Evolutionary conservation across 305 asterid species (phyloP).

Genomic region (Galium porrigens): DNA sequence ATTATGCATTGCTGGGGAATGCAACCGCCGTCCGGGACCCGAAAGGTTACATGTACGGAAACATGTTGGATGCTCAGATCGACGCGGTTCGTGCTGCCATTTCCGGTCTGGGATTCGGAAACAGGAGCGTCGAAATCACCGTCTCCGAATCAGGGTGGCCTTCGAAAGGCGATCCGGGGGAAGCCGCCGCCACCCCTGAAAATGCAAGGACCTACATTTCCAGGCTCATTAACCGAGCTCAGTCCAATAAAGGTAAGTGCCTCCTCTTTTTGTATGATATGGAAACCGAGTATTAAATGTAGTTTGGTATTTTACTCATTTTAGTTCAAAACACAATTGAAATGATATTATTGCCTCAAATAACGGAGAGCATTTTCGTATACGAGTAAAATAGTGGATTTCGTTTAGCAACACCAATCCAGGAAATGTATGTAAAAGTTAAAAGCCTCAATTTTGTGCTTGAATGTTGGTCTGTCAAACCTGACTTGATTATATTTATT

Average conservation of each 20-base stretch:
- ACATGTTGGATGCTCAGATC: slow-evolving; percentile 51
- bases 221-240: slow-evolving; percentile 27
- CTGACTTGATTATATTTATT: too few species aligned
- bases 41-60: slow-evolving; percentile 32
- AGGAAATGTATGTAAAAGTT: too few species aligned
- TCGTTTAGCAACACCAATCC: too few species aligned
- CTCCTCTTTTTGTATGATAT: too few species aligned
- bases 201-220: slow-evolving; percentile 34
- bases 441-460: too few species aligned
- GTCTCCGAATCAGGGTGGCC: slow-evolving; percentile 61
- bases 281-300: too few species aligned
- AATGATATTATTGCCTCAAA: too few species aligned
- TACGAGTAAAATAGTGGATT: too few species aligned
- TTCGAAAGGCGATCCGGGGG: slow-evolving; percentile 34
- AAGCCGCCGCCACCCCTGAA: slow-evolving; percentile 28
- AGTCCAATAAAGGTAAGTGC: slow-evolving; percentile 15
- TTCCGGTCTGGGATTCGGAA: slow-evolving; percentile 31
- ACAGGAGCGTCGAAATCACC: slow-evolving; percentile 26
- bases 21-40: slow-evolving; percentile 32
- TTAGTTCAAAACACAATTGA: too few species aligned
- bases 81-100: slow-evolving; percentile 46
- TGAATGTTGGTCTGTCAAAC: too few species aligned
- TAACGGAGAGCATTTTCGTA: too few species aligned
- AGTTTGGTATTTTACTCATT: too few species aligned
- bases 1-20: slow-evolving; percentile 45